Evolutionary conservation across 306 rosid species (phyloP), one percentile per base, ranked within the genome.

Genomic region (Cicer cuneatum): DNA sequence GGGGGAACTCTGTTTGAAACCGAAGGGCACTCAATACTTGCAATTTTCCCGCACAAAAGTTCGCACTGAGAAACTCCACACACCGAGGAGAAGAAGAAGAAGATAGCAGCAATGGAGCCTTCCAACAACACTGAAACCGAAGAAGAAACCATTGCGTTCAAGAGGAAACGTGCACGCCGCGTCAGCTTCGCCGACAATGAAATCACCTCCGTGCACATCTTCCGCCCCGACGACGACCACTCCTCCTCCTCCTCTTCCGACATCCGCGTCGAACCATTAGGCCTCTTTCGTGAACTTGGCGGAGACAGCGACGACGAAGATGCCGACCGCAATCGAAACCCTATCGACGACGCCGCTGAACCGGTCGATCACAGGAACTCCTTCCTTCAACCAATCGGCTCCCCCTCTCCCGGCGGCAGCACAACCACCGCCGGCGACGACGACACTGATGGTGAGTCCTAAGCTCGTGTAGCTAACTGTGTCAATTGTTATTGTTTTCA

Each of bases 111-210:
- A 14, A 87, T 87, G 93, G 85, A 91, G 14, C 86, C 86, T 76
- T 73, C 87, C 1, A 72, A 81, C 79, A 83, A 78, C 83, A 75
- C 94, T 14, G 89, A 78, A 46, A 86, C 89, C 6, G 93, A 89
- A 15, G 91, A 84, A 7, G 91, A 83, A 45, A 79, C 85, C 58
- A 24, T 77, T 1, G 88, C 88, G 7, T 29, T 79, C 47, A 85
- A 71, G 80, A 72, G 74, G 80, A 94, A 87, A 60, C 88, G 93
- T 48, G 67, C 86, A 10, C 97, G 96, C 41, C 96, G 99, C 33
- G 99, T 92, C 14, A 92, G 99, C 90, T 94, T 94, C 81, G 99
- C 92, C 24, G 97, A 92, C 74, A 87, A 89, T 14, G 99, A 94
- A 82, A 86, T 94, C 76, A 94, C 99, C 77, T 90, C 96, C 69